Evolutionary conservation across 75 land plant genomes (phyloP).

Genomic region (Selaginella moellendorffii): DNA sequence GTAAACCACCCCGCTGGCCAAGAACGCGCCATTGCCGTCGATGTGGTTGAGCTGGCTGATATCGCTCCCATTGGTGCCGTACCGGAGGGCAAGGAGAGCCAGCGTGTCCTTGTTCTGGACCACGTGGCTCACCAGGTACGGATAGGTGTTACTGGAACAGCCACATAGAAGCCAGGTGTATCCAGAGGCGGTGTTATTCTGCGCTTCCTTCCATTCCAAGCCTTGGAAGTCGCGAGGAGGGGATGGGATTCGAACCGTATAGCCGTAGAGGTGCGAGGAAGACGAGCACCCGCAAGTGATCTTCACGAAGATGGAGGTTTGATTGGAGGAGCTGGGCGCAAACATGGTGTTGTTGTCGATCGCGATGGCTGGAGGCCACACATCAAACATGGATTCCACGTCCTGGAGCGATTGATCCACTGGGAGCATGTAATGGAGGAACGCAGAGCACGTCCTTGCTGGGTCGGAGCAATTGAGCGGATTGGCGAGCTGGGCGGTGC

Average conservation of each 20-base stretch:
- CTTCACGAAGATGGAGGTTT: conserved; percentile 19
- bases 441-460: conserved; percentile 57
- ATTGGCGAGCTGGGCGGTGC: too few species aligned
- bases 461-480: too few species aligned
- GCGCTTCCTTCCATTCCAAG: conserved; percentile 16
- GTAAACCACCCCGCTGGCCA: conserved; percentile 32
- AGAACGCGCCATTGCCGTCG: conserved; percentile 25
- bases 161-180: conserved; percentile 48
- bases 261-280: conserved; percentile 19
- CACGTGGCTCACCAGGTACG: conserved; percentile 57
- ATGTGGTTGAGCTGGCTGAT: conserved; percentile 51
- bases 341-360: conserved; percentile 15
- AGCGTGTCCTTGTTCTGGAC: conserved; percentile 35
- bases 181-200: conserved; percentile 34
- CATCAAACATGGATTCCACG: conserved; percentile 53
- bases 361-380: conserved; percentile 31
- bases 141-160: conserved; percentile 59
- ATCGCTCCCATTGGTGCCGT: conserved; percentile 51
- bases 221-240: conserved; percentile 45
- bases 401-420: conserved; percentile 21
- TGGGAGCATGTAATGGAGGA: conserved; percentile 31
- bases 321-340: not conserved
- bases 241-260: conserved; percentile 1
- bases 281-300: conserved; percentile 57
- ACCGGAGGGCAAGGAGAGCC: conserved; percentile 35